Percentiles rank a stretch among this genome's conserved stretches.
phyloP scores from a whole-genome alignment of 495 filamentous ascomycete species.

The Aspergillus conjunctus region DNA sequence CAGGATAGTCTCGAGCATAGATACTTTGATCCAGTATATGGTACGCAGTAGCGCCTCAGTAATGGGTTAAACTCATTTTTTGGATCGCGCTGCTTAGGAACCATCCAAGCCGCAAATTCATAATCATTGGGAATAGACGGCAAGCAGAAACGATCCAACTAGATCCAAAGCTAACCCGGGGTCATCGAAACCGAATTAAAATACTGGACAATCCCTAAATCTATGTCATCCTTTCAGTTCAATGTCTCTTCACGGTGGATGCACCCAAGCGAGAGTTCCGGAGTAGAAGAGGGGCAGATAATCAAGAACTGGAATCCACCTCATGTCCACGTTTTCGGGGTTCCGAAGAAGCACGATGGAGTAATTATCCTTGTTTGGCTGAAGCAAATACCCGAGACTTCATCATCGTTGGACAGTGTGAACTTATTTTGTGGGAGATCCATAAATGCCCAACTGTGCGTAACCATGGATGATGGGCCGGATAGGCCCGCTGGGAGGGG shows the following conservation, averaged over 20 bases:
- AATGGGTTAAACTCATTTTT: background rate
- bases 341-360: constrained; percentile 6
- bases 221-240: too few relatives aligned
- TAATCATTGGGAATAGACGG: too few relatives aligned
- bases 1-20: too few relatives aligned
- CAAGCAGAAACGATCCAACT: too few relatives aligned
- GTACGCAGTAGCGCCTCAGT: background rate
- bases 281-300: background rate
- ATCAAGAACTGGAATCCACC: background rate
- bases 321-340: background rate
- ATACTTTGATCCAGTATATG: background rate
- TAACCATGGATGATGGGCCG: background rate
- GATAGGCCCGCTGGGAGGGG: background rate
- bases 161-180: too few relatives aligned
- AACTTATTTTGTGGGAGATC: too few relatives aligned
- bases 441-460: background rate
- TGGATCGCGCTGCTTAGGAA: background rate
- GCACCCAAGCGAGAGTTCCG: background rate
- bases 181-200: too few relatives aligned
- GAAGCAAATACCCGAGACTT: background rate
- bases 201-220: too few relatives aligned
- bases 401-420: background rate
- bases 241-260: background rate
- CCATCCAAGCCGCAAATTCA: too few relatives aligned
- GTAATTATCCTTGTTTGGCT: background rate